Evolutionary conservation across 228 moss, liverwort and hornwort genomes (phyloP).

Genomic region (Sphagnum fallax): DNA sequence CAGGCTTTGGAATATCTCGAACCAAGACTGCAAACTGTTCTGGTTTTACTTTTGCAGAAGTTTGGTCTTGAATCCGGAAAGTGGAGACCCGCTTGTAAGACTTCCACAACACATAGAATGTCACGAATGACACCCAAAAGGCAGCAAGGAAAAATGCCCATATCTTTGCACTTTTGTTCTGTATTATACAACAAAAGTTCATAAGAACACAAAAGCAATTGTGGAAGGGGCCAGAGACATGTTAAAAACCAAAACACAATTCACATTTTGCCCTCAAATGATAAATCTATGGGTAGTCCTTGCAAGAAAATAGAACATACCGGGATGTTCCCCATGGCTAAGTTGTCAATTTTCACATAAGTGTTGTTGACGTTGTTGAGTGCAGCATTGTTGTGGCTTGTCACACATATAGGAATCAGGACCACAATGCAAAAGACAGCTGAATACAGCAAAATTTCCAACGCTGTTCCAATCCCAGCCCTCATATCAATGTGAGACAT

Average conservation of each 20-base stretch:
- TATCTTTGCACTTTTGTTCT: constrained; percentile 46
- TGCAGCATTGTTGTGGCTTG: background rate
- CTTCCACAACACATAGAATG: constrained; percentile 45
- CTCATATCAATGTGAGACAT: no score
- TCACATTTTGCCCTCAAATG: background rate
- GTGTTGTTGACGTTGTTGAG: background rate
- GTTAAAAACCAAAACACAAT: background rate
- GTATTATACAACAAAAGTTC: background rate
- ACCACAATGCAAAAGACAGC: background rate
- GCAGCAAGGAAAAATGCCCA: constrained; percentile 71
- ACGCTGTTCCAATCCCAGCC: background rate
- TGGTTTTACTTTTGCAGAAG: constrained; percentile 35
- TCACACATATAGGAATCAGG: constrained; percentile 3
- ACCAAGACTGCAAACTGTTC: constrained; percentile 66
- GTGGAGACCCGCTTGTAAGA: constrained; percentile 62
- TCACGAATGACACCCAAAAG: constrained; percentile 66
- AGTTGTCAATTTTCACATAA: constrained; percentile 1
- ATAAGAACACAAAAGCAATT: background rate
- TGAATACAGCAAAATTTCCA: background rate
- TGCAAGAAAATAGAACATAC: background rate
- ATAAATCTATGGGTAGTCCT: background rate
- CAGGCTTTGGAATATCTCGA: constrained; percentile 55
- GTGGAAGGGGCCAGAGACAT: background rate
- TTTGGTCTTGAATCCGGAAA: constrained; percentile 42
- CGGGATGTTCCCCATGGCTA: constrained; percentile 3